Base-by-base conservation (phyloP, 2,329 filamentous ascomycete genomes). In the Pestalotiopsis sp. region DNA sequence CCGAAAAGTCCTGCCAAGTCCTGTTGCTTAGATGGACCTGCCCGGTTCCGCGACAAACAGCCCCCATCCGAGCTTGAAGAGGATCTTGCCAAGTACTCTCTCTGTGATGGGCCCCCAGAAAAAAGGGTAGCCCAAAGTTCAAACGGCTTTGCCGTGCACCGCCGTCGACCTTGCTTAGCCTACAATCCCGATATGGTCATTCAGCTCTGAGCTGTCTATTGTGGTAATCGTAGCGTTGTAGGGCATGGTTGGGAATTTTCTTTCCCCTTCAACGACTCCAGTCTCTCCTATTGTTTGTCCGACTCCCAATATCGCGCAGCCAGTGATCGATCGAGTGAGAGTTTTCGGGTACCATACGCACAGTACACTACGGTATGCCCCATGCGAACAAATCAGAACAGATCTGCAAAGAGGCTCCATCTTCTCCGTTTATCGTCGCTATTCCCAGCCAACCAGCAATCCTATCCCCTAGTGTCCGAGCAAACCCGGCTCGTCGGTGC, bases 131-230 rank as follows among this genome's bases (percentile, higher is more conserved):
- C 20, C 59, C 12, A 62, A 62, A 52, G 45, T 11, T 36, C 12
- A 62, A 62, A 62, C 59, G 59, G 59, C 59, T 62, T 36, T 62
- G 59, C 31, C 59, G 59, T 36, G 20, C 17, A 31, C 25, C 59
- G 45, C n/a, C 17, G 45, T 52, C 45, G 45, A 20, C 20, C 45
- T 52, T 52, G 45, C 20, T 17, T 52, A 52, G 45, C 45, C 45
- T 11, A 17, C 45, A 52, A 52, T 17, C 45, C 45, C 45, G 11
- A 52, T 52, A n/a, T n/a, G 17, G 45, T 52, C 45, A 20, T 52
- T 36, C 14, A 52, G 45, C 45, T 52, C 45, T 52, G 45, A n/a
- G 45, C 45, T 52, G n/a, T 52, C n/a, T 52, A 52, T 52, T 52
- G 45, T 52, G 45, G 45, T 52, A 23, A 52, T n/a, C 45, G 6